These are phyloP conservation scores for Porcisia hertigi DNA, from an alignment of 208 protist genomes.

Conservation along the genomic window DNA sequence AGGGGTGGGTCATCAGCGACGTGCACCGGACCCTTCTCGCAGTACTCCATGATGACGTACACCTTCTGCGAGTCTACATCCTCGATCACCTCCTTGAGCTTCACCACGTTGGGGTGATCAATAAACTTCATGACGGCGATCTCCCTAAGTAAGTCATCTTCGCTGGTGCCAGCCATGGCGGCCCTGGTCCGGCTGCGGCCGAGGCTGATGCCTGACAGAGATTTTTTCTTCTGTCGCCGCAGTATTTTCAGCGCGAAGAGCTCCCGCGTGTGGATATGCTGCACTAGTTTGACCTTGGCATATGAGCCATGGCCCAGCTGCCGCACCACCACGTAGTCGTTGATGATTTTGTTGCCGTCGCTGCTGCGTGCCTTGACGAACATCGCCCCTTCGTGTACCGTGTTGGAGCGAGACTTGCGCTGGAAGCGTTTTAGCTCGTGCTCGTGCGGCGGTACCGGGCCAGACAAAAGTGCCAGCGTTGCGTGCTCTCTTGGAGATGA, in stretches of 20 bases:
- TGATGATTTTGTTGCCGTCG: slow-evolving; percentile 89
- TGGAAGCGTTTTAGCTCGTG: slow-evolving; percentile 66
- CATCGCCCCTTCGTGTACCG: slow-evolving; percentile 42
- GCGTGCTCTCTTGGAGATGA: neutral
- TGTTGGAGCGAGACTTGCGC: slow-evolving; percentile 39
- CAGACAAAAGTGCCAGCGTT: neutral
- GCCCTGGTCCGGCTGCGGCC: slow-evolving; percentile 25
- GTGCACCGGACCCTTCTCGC: slow-evolving; percentile 79
- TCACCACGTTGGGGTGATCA: slow-evolving; percentile 94
- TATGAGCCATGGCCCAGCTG: slow-evolving; percentile 78
- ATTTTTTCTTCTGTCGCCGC: slow-evolving; percentile 26
- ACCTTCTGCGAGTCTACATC: slow-evolving; percentile 89
- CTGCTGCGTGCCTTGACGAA: slow-evolving; percentile 59
- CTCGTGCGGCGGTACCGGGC: slow-evolving; percentile 29
- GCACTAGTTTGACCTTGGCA: slow-evolving; percentile 90
- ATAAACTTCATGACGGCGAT: slow-evolving; percentile 97
- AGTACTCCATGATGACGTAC: slow-evolving; percentile 96
- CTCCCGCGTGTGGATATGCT: slow-evolving; percentile 66
- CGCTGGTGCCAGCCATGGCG: slow-evolving; percentile 16
- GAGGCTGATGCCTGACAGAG: slow-evolving; percentile 9
- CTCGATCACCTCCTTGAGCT: slow-evolving; percentile 96
- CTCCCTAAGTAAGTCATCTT: slow-evolving; percentile 90
- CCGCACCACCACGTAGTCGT: slow-evolving; percentile 88
- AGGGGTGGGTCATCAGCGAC: slow-evolving; percentile 53
- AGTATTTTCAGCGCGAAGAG: slow-evolving; percentile 89